Evolutionary conservation across 352 stramenopile genomes (phyloP).

Genomic region (Globisporangium polare): DNA sequence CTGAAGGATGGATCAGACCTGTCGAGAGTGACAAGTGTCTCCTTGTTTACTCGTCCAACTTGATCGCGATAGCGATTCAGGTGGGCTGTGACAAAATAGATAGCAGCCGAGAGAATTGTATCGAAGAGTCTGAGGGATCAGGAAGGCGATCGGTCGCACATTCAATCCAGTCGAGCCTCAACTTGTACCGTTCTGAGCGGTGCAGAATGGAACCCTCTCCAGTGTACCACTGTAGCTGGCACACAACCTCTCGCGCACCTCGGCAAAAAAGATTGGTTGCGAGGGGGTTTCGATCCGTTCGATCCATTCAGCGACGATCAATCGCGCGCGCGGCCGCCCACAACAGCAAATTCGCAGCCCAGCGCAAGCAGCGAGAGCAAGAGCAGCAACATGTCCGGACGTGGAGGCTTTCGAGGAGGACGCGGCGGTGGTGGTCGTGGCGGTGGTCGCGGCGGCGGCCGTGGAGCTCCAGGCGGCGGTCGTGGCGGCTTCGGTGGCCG

Average conservation of each 20-base stretch:
- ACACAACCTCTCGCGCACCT: neutral
- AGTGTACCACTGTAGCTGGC: neutral
- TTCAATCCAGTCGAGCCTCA: neutral
- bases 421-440: constrained; percentile 50
- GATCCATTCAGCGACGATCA: neutral
- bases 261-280: constrained; percentile 6
- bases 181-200: neutral
- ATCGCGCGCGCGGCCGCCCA: neutral
- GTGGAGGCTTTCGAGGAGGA: constrained; percentile 27
- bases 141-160: too few species aligned
- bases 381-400: constrained; percentile 15
- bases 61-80: neutral
- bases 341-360: constrained; percentile 7
- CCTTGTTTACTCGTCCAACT: neutral
- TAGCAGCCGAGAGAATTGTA: neutral
- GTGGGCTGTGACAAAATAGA: too few species aligned
- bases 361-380: constrained; percentile 1
- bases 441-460: constrained; percentile 41
- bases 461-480: constrained; percentile 15
- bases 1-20: neutral
- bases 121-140: neutral
- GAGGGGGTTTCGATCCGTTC: constrained; percentile 1
- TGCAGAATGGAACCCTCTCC: neutral
- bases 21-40: neutral
- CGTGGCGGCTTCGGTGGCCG: constrained; percentile 28